A percentile compares a stretch with the other conserved stretches of the same genome.
These are phyloP conservation scores for Sisymbrium altissimum DNA, from an alignment of 345 rosid genomes.

Conservation along the genomic window DNA sequence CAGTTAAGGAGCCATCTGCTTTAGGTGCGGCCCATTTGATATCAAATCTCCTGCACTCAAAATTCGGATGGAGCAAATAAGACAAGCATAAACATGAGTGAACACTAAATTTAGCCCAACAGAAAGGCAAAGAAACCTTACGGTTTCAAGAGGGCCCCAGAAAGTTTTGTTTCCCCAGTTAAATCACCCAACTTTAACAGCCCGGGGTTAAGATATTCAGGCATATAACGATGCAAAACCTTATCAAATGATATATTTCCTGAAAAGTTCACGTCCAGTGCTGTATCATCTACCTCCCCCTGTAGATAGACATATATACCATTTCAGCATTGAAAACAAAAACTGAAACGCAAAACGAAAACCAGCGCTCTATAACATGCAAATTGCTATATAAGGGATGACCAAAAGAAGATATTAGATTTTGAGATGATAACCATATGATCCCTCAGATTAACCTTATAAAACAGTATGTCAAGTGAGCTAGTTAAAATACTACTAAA, in stretches of 20 bases:
- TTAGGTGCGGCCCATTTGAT: slow-evolving; percentile 96
- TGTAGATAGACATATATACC: slow-evolving; percentile 33
- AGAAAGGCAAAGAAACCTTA: slow-evolving; percentile 42
- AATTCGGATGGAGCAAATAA: slow-evolving; percentile 18
- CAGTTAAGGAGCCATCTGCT: slow-evolving; percentile 93
- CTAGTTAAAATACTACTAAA: not conserved
- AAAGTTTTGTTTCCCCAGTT: slow-evolving; percentile 90
- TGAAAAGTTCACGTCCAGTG: slow-evolving; percentile 90
- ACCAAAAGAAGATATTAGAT: not conserved
- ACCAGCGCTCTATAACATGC: not conserved
- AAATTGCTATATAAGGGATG: not conserved
- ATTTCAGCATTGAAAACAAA: slow-evolving; percentile 23
- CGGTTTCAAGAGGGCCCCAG: slow-evolving; percentile 95
- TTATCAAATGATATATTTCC: slow-evolving; percentile 77
- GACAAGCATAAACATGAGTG: slow-evolving; percentile 16
- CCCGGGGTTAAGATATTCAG: slow-evolving; percentile 58
- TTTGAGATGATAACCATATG: not conserved
- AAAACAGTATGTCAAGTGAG: not conserved
- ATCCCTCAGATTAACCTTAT: not conserved
- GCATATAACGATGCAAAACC: slow-evolving; percentile 70
- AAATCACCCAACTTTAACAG: slow-evolving; percentile 81
- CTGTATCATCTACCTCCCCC: slow-evolving; percentile 94
- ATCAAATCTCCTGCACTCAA: slow-evolving; percentile 80
- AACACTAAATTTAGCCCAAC: slow-evolving; percentile 15
- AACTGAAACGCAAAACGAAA: not conserved